Conservation (phyloP, 2,329 filamentous ascomycete species). For the Colletotrichum chrysophilum region DNA sequence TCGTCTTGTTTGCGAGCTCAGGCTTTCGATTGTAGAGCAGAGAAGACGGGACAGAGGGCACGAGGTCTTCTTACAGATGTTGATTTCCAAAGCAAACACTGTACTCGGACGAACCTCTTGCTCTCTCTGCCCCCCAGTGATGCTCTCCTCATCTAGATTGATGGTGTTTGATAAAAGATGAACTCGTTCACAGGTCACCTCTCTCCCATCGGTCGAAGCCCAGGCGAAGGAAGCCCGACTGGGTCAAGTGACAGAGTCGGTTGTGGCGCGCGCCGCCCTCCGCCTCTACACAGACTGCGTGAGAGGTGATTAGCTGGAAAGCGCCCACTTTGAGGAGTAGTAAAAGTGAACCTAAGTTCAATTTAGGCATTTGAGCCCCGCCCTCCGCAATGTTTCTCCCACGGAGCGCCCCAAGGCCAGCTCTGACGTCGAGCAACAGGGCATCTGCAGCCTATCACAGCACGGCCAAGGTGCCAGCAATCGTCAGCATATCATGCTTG, state of each 20-base stretch:
- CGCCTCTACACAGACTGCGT: no score
- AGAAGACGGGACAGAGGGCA: not conserved
- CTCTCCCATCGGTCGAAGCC: not conserved
- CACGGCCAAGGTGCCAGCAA: no score
- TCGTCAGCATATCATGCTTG: no score
- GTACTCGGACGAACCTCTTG: not conserved
- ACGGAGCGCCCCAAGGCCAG: no score
- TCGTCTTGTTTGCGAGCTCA: not conserved
- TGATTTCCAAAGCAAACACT: not conserved
- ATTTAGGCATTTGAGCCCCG: no score
- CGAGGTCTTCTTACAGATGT: not conserved
- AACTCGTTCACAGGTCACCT: not conserved
- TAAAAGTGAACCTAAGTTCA: no score
- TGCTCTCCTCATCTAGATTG: not conserved
- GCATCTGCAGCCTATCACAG: no score
- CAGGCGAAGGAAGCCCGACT: rapidly evolving
- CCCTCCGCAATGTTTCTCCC: no score
- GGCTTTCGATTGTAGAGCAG: not conserved
- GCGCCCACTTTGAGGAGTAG: no score
- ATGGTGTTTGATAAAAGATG: not conserved
- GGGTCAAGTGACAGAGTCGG: not conserved
- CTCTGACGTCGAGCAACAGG: no score
- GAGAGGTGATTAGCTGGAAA: no score
- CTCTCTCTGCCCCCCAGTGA: not conserved
- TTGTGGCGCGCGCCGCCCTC: not conserved